A percentile compares a stretch with the other conserved stretches of the same genome.
Conservation (phyloP, 768 basidiomycete species). For the Mycena indigotica region DNA sequence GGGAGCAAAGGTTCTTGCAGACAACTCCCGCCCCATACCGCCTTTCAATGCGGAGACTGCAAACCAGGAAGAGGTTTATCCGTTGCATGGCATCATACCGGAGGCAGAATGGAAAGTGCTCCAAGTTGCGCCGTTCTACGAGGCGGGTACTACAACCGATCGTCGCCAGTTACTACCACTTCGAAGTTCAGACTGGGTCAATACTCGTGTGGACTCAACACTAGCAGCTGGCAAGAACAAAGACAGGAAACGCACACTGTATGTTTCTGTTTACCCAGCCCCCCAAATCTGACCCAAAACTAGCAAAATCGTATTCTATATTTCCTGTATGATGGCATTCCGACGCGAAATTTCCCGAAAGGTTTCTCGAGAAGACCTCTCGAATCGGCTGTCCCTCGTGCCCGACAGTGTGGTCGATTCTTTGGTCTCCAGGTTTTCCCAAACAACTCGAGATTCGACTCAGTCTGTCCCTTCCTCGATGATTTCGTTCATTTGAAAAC, state of each 20-base stretch:
- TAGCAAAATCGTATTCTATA: conserved; percentile 79
- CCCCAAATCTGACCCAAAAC: neutral
- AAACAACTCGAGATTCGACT: conserved; percentile 66
- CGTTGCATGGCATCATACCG: conserved; percentile 74
- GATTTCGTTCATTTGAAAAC: neutral
- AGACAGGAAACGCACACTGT: conserved; percentile 64
- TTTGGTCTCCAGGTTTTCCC: conserved; percentile 78
- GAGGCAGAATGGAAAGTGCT: conserved; percentile 80
- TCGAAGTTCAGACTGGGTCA: conserved; percentile 69
- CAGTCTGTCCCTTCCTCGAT: conserved; percentile 48
- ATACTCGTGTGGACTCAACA: conserved; percentile 55
- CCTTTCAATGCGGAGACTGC: conserved; percentile 66
- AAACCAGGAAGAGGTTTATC: conserved; percentile 73
- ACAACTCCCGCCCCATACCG: conserved; percentile 75
- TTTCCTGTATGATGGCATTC: conserved; percentile 81
- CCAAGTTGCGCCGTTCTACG: conserved; percentile 55
- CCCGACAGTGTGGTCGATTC: conserved; percentile 72
- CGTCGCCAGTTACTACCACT: conserved; percentile 62
- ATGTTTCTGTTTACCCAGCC: conserved; percentile 17
- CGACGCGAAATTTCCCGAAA: conserved; percentile 44
- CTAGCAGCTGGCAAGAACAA: conserved; percentile 51
- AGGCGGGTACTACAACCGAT: conserved; percentile 49
- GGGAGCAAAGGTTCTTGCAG: conserved; percentile 63
- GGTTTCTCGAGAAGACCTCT: conserved; percentile 52
- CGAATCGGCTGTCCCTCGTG: conserved; percentile 58